Conservation (phyloP, 345 rosid genomes). For the Eucalyptus polyanthemos region DNA sequence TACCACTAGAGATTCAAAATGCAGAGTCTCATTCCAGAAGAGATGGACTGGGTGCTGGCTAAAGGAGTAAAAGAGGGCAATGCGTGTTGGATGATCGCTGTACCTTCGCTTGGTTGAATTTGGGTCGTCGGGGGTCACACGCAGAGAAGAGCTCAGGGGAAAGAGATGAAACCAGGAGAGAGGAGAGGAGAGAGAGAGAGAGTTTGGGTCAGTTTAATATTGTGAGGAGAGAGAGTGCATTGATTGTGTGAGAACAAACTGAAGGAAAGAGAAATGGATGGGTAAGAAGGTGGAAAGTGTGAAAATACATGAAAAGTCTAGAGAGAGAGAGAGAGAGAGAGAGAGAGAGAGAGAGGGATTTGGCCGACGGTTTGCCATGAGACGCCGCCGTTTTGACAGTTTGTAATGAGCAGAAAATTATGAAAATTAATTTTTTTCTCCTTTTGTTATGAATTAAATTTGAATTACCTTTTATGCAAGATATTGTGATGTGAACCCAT, state of each 20-base stretch:
- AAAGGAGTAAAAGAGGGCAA: constrained; percentile 4
- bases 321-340: background rate
- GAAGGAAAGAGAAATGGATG: background rate
- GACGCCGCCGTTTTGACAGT: background rate
- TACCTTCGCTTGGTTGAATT: background rate
- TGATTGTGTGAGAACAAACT: background rate
- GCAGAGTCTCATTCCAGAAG: background rate
- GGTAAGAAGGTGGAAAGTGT: background rate
- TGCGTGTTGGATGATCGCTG: background rate
- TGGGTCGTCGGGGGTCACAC: constrained; percentile 16
- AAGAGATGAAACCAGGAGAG: background rate
- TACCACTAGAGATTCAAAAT: background rate
- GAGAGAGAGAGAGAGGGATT: background rate
- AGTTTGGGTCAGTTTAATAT: background rate
- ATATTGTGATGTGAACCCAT: background rate
- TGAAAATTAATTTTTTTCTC: background rate
- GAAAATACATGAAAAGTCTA: background rate
- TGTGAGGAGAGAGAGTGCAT: background rate
- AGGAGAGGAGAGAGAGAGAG: background rate
- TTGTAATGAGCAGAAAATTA: background rate
- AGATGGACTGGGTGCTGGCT: background rate
- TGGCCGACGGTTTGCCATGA: background rate
- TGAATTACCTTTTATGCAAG: background rate
- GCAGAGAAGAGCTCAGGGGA: background rate
- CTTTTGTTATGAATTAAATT: background rate